These are phyloP conservation scores for Evernia prunastri DNA, from an alignment of 495 filamentous ascomycete species.

Conservation along the genomic window DNA sequence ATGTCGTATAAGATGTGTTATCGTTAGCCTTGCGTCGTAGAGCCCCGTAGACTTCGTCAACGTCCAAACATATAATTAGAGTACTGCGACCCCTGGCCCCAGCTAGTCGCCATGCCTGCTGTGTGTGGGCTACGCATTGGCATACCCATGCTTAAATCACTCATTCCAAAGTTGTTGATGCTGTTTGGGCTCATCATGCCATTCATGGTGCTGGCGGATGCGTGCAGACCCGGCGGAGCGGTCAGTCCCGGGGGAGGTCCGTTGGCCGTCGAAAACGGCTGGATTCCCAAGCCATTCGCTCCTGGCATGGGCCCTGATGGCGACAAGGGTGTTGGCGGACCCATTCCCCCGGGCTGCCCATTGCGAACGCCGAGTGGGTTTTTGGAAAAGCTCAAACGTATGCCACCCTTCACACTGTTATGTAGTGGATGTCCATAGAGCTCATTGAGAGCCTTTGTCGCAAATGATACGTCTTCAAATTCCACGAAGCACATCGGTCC, in stretches of 20 bases:
- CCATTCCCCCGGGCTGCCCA: slow-evolving; percentile 56
- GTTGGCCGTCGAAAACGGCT: slow-evolving; percentile 63
- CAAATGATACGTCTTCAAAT: slow-evolving; percentile 91
- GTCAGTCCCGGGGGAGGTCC: slow-evolving; percentile 69
- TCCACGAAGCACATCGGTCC: slow-evolving; percentile 99
- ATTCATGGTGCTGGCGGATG: slow-evolving; percentile 36
- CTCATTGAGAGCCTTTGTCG: slow-evolving; percentile 87
- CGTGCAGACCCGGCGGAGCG: slow-evolving; percentile 59
- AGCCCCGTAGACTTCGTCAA: slow-evolving; percentile 9
- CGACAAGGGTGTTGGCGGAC: slow-evolving; percentile 42
- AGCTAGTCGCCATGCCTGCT: slow-evolving; percentile 15
- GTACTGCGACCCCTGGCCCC: slow-evolving; percentile 18
- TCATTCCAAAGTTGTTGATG: slow-evolving; percentile 29
- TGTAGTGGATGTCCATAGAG: slow-evolving; percentile 83
- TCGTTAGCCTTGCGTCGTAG: slow-evolving; percentile 4
- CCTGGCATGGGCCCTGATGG: slow-evolving; percentile 44
- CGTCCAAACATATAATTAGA: slow-evolving; percentile 25
- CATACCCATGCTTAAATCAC: slow-evolving; percentile 17
- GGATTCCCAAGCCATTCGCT: slow-evolving; percentile 49
- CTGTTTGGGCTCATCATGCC: slow-evolving; percentile 33
- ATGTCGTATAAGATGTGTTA: slow-evolving; percentile 5
- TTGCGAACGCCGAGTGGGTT: slow-evolving; percentile 92
- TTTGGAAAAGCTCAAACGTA: slow-evolving; percentile 97
- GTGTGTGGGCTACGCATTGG: slow-evolving; percentile 19
- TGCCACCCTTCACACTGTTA: slow-evolving; percentile 93